Base-by-base conservation (phyloP, 1,284 basidiomycete genomes). In the Tremellales sp. region DNA sequence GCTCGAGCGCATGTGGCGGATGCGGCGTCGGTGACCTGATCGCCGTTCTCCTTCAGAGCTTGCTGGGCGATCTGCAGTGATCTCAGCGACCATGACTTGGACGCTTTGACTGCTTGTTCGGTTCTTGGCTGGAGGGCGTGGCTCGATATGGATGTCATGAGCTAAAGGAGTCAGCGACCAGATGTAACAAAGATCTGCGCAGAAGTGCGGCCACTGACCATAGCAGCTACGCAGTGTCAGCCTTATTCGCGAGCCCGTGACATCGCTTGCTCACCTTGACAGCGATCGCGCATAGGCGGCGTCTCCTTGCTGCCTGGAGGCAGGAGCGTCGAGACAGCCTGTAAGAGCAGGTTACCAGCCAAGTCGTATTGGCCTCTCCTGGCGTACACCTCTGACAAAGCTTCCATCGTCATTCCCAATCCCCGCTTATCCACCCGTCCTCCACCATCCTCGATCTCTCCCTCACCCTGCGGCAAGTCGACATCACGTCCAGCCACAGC, bases 351-450 rank as follows among this genome's bases (percentile, higher is more conserved):
- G 42, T 72, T 70, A 13, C 60, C 70, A 2, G 73, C 65, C 17
- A 68, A 41, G 17, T 68, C 66, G 42, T 62, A 58, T 36, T 67
- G 52, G 13, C 65, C 61, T 40, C 68, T 65, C 35, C 64, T 56
- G 2, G 68, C 69, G 47, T 72, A 72, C 4, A 75, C 65, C 37
- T 72, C 72, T 12, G 72, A 63, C 3, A 75, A 52, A 0, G 63
- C 56, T 53, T 74, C 71, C 73, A 75, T 74, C n/a, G 69, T 72
- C 53, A 74, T 68, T 2, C 70, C 71, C 43, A 75, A 53, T 12
- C 71, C 70, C 22, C 65, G 56, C 50, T 60, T 62, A 45, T 70
- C 67, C 22, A 74, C 65, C 45, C 61, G 55, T 41, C 66, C 68
- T 17, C 60, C 55, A 21, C 58, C 53, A 13, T 58, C 58, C 10